phyloP scores from a whole-genome alignment of 1,139 yeast species.

The Yamadazyma atmosphaerica region DNA sequence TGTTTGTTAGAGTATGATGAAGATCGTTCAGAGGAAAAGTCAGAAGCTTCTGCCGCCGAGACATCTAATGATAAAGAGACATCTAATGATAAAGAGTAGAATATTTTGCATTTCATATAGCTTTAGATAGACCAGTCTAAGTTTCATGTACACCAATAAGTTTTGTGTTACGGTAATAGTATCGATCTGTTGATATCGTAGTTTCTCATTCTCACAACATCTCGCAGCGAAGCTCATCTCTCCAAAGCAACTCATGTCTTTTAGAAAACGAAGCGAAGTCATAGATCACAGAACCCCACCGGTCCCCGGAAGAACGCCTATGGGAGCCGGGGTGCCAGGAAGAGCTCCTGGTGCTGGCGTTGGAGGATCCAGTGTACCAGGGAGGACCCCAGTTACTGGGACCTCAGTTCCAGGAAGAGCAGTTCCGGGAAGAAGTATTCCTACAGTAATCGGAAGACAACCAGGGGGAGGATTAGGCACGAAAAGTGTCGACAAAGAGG shows the following conservation, averaged over 20 bases:
- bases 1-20: constrained; percentile 10
- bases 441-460: constrained; percentile 5
- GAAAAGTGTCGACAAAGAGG: constrained; percentile 5
- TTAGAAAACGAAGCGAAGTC: constrained; percentile 68
- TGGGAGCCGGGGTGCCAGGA: constrained; percentile 11
- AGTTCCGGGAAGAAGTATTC: constrained; percentile 8
- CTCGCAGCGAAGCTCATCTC: neutral
- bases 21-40: too few species aligned
- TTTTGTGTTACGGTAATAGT: neutral
- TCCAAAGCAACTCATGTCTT: constrained; percentile 54
- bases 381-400: constrained; percentile 7
- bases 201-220: too few species aligned
- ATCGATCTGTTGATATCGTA: too few species aligned
- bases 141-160: too few species aligned
- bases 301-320: constrained; percentile 18
- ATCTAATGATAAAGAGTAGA: neutral
- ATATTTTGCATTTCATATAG: neutral
- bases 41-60: too few species aligned
- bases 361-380: constrained; percentile 7
- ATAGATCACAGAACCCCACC: constrained; percentile 29
- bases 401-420: constrained; percentile 14
- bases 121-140: too few species aligned
- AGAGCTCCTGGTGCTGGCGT: constrained; percentile 8
- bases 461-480: constrained; percentile 1
- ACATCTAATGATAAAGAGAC: too few species aligned